phyloP scores from a whole-genome alignment of 768 basidiomycete genomes.

The Brasilioporus rufonigricans region DNA sequence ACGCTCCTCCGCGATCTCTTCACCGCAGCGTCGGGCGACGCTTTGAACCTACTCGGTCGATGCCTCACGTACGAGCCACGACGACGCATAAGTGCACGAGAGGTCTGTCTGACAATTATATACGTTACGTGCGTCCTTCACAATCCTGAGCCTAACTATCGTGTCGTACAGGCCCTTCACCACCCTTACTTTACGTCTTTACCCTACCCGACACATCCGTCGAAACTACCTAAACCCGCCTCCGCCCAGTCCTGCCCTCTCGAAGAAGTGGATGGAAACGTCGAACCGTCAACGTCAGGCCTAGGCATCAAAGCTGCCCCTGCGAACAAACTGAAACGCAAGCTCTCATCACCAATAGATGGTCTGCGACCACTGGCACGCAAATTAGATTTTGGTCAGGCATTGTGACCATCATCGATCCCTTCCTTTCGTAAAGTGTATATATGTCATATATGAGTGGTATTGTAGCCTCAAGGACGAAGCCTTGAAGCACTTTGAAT shows the following conservation, averaged over 20 bases:
- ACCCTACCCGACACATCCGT: slow-evolving; percentile 86
- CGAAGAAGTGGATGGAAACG: slow-evolving; percentile 78
- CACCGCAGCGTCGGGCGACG: slow-evolving; percentile 84
- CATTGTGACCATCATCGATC: slow-evolving; percentile 3
- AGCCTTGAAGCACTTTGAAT: background rate
- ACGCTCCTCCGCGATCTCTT: slow-evolving; percentile 83
- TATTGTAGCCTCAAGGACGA: background rate
- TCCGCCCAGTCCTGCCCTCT: slow-evolving; percentile 53
- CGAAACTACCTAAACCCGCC: slow-evolving; percentile 77
- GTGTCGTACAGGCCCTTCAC: slow-evolving; percentile 60
- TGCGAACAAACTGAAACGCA: slow-evolving; percentile 66
- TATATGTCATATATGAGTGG: slow-evolving; percentile 1
- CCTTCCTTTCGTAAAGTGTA: background rate
- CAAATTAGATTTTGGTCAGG: slow-evolving; percentile 67
- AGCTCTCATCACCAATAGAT: slow-evolving; percentile 55
- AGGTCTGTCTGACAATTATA: slow-evolving; percentile 67
- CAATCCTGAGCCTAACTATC: background rate
- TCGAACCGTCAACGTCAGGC: slow-evolving; percentile 48
- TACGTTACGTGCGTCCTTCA: no score
- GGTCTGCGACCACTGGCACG: slow-evolving; percentile 62
- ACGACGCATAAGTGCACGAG: slow-evolving; percentile 73
- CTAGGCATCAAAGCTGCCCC: slow-evolving; percentile 51
- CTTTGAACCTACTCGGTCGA: slow-evolving; percentile 76
- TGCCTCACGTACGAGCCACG: slow-evolving; percentile 86
- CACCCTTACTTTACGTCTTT: slow-evolving; percentile 87